Conservation (phyloP, 2,329 filamentous ascomycete genomes). For the Colletotrichum sp. region DNA sequence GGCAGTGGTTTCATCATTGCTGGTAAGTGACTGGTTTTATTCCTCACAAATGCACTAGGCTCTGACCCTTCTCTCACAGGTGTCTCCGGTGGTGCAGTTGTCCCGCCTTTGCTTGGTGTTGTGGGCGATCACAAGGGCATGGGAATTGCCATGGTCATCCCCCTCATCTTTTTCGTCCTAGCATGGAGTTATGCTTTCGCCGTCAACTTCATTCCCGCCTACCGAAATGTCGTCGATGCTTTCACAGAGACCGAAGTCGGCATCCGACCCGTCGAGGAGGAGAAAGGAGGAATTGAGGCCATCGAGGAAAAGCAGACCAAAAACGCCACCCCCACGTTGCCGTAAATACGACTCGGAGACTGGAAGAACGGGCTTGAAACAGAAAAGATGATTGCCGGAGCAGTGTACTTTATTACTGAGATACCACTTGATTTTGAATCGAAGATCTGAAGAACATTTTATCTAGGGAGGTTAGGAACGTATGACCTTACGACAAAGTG, state of each 20-base stretch:
- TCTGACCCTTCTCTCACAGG: conserved; percentile 69
- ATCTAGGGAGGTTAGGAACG: background rate
- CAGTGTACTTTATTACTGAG: background rate
- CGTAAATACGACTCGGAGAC: background rate
- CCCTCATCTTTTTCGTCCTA: conserved; percentile 62
- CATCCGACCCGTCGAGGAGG: conserved; percentile 27
- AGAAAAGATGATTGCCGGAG: background rate
- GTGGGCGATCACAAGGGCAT: conserved; percentile 58
- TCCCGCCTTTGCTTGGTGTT: conserved; percentile 74
- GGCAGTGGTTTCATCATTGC: conserved; percentile 69
- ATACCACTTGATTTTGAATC: background rate
- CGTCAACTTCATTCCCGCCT: conserved; percentile 71
- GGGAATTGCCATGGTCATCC: conserved; percentile 70
- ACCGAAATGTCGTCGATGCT: conserved; percentile 67
- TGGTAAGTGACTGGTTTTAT: conserved; percentile 36
- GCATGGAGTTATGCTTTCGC: conserved; percentile 62
- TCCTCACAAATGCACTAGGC: conserved; percentile 50
- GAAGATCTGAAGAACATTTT: background rate
- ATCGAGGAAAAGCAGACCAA: conserved; percentile 7
- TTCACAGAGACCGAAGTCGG: conserved; percentile 53
- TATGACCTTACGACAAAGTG: background rate
- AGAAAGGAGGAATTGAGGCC: conserved; percentile 12
- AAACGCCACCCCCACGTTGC: background rate
- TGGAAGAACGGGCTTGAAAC: too few species aligned
- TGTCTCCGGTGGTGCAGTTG: conserved; percentile 74